Evolutionary conservation across 768 basidiomycete species (phyloP).

Genomic region (Lactarius sp.): DNA sequence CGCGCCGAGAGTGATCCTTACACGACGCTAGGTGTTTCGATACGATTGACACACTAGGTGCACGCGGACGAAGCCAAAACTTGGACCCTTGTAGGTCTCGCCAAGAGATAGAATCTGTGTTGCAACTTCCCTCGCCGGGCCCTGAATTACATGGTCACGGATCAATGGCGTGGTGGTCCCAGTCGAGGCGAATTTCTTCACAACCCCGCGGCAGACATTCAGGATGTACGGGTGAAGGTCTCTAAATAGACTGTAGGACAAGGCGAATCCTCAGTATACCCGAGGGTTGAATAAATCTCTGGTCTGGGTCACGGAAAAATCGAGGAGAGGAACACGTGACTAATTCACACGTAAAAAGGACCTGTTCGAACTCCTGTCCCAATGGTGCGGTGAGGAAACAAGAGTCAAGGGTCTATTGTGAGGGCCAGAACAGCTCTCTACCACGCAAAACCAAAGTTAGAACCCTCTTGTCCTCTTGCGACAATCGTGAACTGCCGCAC

Average conservation of each 20-base stretch:
- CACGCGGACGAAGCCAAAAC: no score
- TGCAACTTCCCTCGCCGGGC: no score
- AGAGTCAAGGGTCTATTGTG: not conserved
- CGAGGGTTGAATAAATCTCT: not conserved
- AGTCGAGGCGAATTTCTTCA: not conserved
- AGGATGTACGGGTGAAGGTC: not conserved
- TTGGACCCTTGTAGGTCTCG: no score
- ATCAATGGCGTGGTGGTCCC: no score
- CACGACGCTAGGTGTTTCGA: no score
- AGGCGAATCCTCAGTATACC: not conserved
- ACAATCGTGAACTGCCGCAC: constrained; percentile 85
- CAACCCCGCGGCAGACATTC: not conserved
- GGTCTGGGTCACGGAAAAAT: not conserved
- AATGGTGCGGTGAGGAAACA: not conserved
- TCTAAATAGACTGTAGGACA: not conserved
- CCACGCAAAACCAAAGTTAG: constrained; percentile 77
- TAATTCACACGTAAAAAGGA: not conserved
- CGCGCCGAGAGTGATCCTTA: no score
- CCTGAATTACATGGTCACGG: no score
- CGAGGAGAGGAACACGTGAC: not conserved
- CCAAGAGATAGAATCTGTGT: no score
- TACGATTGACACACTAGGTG: no score
- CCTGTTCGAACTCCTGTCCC: not conserved
- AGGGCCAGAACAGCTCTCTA: not conserved
- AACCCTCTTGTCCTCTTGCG: constrained; percentile 77